These are phyloP conservation scores for Silene uniflora DNA, from an alignment of 148 eudicot genomes.

Conservation along the genomic window DNA sequence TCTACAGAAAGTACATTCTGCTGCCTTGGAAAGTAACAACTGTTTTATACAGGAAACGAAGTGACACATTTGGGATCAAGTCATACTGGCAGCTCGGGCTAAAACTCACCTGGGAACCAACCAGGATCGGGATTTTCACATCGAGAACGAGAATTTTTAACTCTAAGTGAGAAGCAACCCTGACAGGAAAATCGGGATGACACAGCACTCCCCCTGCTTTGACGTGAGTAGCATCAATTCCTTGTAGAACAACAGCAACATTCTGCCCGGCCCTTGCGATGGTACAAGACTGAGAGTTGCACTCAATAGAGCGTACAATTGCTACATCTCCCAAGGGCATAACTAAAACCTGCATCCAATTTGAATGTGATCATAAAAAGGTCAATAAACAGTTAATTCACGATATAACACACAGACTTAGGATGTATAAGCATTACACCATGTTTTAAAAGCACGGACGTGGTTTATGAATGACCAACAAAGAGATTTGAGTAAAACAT, in stretches of 20 bases:
- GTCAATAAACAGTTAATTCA: not conserved
- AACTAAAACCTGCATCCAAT: conserved; percentile 59
- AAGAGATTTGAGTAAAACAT: not conserved
- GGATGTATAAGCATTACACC: not conserved
- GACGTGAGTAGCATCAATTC: conserved; percentile 58
- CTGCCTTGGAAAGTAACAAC: not conserved
- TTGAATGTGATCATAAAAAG: conserved; percentile 4
- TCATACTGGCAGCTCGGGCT: not conserved
- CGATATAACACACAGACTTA: not conserved
- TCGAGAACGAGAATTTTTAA: conserved; percentile 79
- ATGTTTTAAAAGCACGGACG: not conserved
- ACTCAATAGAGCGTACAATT: conserved; percentile 68
- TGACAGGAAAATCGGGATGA: conserved; percentile 89
- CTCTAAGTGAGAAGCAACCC: conserved; percentile 69
- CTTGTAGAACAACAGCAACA: conserved; percentile 71
- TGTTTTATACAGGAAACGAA: not conserved
- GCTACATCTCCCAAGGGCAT: conserved; percentile 79
- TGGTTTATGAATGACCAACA: not conserved
- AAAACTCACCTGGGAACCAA: conserved; percentile 76
- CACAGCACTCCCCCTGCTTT: conserved; percentile 84
- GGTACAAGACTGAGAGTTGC: conserved; percentile 60
- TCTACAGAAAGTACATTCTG: not conserved
- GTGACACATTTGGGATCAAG: not conserved
- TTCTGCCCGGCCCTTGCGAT: conserved; percentile 91
- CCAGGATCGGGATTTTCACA: conserved; percentile 59